phyloP scores from a whole-genome alignment of 2,329 filamentous ascomycete species.

The Xylariaceae sp. region DNA sequence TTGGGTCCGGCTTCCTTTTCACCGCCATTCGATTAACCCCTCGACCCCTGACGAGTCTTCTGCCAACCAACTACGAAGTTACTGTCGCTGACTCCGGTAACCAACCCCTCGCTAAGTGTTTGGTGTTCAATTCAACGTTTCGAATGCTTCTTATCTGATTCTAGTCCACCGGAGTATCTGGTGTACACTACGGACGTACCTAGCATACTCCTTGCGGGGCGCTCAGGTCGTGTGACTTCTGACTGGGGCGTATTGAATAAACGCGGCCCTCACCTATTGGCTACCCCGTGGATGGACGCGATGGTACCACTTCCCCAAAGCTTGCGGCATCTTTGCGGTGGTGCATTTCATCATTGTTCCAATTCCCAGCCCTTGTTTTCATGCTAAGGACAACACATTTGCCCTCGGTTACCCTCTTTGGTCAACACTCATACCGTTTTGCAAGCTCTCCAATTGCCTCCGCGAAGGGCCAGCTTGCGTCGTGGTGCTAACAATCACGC shows the following conservation, averaged over 20 bases:
- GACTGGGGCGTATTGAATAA: slow-evolving; percentile 19
- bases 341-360: not conserved
- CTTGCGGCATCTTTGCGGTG: not conserved
- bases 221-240: slow-evolving; percentile 29
- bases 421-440: not conserved
- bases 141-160: slow-evolving; percentile 19
- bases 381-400: not conserved
- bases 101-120: slow-evolving; percentile 15
- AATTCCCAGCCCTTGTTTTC: not conserved
- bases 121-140: slow-evolving; percentile 17
- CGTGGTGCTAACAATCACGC: no score
- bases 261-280: slow-evolving; percentile 23
- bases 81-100: slow-evolving; percentile 9
- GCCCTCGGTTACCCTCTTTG: no score
- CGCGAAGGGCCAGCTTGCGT: not conserved
- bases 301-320: not conserved
- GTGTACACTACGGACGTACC: not conserved
- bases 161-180: slow-evolving; percentile 22
- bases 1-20: slow-evolving; percentile 19
- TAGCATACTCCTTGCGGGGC: slow-evolving; percentile 23
- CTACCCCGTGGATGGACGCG: slow-evolving; percentile 2
- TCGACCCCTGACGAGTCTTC: slow-evolving; percentile 2
- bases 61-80: not conserved
- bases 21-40: slow-evolving; percentile 16
- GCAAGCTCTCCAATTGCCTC: not conserved